phyloP scores from a whole-genome alignment of 148 eudicot species.

The Amaranthus cruentus region DNA sequence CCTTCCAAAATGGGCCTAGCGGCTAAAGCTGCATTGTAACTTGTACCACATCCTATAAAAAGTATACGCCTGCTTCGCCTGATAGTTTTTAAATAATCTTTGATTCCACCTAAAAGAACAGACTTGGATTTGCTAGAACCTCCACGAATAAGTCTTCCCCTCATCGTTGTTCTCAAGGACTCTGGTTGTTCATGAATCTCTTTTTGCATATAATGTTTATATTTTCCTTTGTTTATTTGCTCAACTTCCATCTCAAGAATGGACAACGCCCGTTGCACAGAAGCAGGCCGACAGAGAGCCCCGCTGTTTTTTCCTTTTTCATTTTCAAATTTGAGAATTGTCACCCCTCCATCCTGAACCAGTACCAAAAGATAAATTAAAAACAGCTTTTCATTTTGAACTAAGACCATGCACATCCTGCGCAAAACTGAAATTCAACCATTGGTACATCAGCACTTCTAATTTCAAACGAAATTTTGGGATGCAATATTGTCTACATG shows the following conservation, averaged over 20 bases:
- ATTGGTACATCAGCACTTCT: background rate
- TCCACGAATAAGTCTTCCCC: conserved; percentile 94
- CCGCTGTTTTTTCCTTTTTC: conserved; percentile 56
- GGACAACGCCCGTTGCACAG: conserved; percentile 84
- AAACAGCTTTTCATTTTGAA: background rate
- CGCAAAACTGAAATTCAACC: background rate
- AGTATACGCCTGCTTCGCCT: conserved; percentile 94
- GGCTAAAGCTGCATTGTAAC: conserved; percentile 98
- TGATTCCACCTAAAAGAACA: conserved; percentile 87
- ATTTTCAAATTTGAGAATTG: conserved; percentile 74
- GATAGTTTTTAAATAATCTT: conserved; percentile 92
- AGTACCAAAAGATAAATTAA: background rate
- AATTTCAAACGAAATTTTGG: background rate
- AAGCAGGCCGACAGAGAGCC: conserved; percentile 53
- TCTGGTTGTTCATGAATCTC: conserved; percentile 95
- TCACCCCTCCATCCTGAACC: conserved; percentile 76
- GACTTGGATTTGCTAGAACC: conserved; percentile 81
- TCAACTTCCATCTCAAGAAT: conserved; percentile 94
- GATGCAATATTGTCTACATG: background rate
- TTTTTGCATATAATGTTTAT: conserved; percentile 93
- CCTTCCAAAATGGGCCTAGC: conserved; percentile 93
- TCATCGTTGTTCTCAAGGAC: conserved; percentile 88
- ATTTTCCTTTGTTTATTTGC: conserved; percentile 89
- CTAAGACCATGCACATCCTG: background rate
- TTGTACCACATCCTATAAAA: conserved; percentile 97